Base-by-base conservation (phyloP, 2,329 filamentous ascomycete species). In the Ophiostoma perfectum region DNA sequence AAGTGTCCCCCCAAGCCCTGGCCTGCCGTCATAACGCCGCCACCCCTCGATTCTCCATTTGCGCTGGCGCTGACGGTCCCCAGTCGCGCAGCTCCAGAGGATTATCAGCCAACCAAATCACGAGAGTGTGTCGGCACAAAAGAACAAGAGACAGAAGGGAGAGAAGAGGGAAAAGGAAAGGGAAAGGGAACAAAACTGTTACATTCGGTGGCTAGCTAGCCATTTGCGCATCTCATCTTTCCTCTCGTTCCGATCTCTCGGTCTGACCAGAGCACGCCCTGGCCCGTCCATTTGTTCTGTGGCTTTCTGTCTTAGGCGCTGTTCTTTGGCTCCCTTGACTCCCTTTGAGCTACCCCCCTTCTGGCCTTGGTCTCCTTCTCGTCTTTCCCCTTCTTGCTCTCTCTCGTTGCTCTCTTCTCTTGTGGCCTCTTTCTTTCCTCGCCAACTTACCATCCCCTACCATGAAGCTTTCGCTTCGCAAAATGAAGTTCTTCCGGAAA, bases 401-500 rank as follows among this genome's bases (percentile, higher is more conserved):
- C 12, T 27, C 49, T 27, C 42, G 11, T 11, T 27, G 8, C 27
- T 55, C 12, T 27, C n/a, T 55, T 55, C 5, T 52, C n/a, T 55
- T 55, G 9, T 27, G 42, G 9, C 63, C 39, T 47, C 38, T 42
- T 52, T 27, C n/a, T 42, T 41, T 39, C 12, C 45, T 52, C 58
- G 27, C 41, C 68, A 16, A 11, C 14, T 16, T 27, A 16, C 12
- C 38, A 14, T 44, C 49, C 16, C 16, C 16, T 18, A 14, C 36
- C 12, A 70, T 72, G 70, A 69, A 64, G 45, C 65, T 70, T n/a
- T 44, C 66, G 66, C 65, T 67, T 38, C 62, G 67, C 72, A 75
- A 73, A 67, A 77, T 77, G 75, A 75, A 73, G 69, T 74, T 78
- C 69, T 78, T 78, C 73, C 74, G 70, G 69, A 74, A 73, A 70